These are phyloP conservation scores for Austroboletus eburneus DNA, from an alignment of 768 basidiomycete species.

Conservation along the genomic window DNA sequence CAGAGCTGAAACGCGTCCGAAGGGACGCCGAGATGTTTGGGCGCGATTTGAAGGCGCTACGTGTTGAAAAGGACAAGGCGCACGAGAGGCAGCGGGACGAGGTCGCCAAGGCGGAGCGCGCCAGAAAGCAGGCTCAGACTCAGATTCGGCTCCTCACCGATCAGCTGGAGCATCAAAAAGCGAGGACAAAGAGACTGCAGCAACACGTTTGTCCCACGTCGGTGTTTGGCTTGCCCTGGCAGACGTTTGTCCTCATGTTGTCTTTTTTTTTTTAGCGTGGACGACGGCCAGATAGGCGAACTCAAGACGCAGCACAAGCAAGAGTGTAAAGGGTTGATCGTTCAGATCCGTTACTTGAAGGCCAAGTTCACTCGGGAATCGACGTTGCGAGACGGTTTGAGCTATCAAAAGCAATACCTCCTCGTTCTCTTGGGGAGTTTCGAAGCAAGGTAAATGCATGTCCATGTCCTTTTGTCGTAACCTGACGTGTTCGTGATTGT, in stretches of 20 bases:
- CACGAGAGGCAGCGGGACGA: conserved; percentile 57
- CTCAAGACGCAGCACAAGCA: conserved; percentile 69
- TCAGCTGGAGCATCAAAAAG: conserved; percentile 53
- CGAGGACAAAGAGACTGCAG: conserved; percentile 36
- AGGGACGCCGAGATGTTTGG: conserved; percentile 77
- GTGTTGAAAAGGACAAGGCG: conserved; percentile 61
- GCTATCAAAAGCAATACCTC: conserved; percentile 87
- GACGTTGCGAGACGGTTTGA: conserved; percentile 67
- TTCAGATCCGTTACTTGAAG: conserved; percentile 90
- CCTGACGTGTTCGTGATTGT: conserved; percentile 23
- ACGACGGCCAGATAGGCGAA: conserved; percentile 48
- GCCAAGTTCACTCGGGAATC: conserved; percentile 87
- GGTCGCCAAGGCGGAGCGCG: conserved; percentile 49
- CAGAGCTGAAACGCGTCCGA: conserved; percentile 71
- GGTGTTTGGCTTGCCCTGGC: conserved; percentile 24
- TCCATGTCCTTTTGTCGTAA: neutral
- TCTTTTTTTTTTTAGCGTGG: conserved; percentile 36
- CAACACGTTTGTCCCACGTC: conserved; percentile 60
- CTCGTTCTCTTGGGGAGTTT: conserved; percentile 65
- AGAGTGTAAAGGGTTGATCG: conserved; percentile 87
- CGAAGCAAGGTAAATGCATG: conserved; percentile 57
- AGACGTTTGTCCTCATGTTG: no score
- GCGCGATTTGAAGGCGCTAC: conserved; percentile 65
- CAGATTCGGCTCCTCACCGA: conserved; percentile 65
- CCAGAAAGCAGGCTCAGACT: conserved; percentile 62